Conservation (phyloP, 306 rosid genomes). For the Malus domestica region DNA sequence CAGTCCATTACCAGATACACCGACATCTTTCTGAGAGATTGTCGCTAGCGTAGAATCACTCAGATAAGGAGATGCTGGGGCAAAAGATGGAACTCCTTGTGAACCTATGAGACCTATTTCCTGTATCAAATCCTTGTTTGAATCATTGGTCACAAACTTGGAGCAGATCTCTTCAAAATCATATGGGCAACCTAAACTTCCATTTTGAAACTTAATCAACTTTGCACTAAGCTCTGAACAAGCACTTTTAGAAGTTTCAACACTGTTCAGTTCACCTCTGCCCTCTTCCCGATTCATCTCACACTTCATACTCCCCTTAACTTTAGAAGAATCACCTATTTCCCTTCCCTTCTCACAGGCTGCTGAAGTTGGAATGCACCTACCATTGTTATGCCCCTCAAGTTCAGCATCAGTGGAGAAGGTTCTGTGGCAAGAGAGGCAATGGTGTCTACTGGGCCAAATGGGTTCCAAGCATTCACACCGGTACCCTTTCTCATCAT, state of each 20-base stretch:
- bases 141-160: constrained; percentile 65
- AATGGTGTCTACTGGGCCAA: constrained; percentile 76
- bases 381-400: constrained; percentile 70
- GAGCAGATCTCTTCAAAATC: constrained; percentile 66
- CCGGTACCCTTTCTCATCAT: constrained; percentile 65
- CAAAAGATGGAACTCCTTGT: constrained; percentile 59
- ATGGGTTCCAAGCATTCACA: constrained; percentile 85
- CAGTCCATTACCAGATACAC: constrained; percentile 25
- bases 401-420: constrained; percentile 54
- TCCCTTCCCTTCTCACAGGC: constrained; percentile 50
- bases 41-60: constrained; percentile 36
- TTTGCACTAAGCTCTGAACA: constrained; percentile 46
- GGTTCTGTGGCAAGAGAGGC: constrained; percentile 80
- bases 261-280: constrained; percentile 35
- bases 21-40: constrained; percentile 35
- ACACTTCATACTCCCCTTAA: constrained; percentile 44
- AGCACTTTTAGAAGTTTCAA: constrained; percentile 28
- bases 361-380: constrained; percentile 43
- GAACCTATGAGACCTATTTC: constrained; percentile 85
- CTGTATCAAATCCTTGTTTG: constrained; percentile 56
- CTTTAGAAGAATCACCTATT: constrained; percentile 44
- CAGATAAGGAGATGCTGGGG: constrained; percentile 46
- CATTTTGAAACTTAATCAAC: constrained; percentile 65
- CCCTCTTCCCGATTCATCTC: constrained; percentile 40
- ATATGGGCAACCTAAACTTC: constrained; percentile 61